phyloP scores from a whole-genome alignment of 257 asterid genomes.

The Thymus quinquecostatus region DNA sequence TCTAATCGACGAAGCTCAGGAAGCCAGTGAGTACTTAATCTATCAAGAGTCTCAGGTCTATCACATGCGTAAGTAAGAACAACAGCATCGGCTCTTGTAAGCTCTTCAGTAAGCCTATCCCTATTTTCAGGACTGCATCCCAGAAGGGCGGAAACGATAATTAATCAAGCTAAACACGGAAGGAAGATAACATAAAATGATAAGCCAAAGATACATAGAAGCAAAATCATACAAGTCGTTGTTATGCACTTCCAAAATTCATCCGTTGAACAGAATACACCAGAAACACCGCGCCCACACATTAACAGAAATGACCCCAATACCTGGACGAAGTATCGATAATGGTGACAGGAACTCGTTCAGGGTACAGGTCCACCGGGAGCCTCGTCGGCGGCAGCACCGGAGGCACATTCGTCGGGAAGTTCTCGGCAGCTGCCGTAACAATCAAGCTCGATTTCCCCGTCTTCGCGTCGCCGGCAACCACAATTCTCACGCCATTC shows the following conservation, averaged over 20 bases:
- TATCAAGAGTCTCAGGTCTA: constrained; percentile 84
- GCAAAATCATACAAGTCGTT: constrained; percentile 4
- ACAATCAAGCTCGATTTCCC: constrained; percentile 91
- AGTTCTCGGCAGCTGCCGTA: constrained; percentile 80
- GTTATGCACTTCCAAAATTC: constrained; percentile 1
- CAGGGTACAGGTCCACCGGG: constrained; percentile 88
- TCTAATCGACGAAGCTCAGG: constrained; percentile 91
- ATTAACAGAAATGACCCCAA: constrained; percentile 7
- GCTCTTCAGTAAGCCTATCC: constrained; percentile 73
- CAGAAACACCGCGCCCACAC: not conserved
- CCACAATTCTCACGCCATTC: constrained; percentile 70
- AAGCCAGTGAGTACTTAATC: constrained; percentile 96
- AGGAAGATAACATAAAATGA: not conserved
- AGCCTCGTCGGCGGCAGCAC: constrained; percentile 90
- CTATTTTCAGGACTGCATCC: constrained; percentile 72
- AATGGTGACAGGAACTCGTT: constrained; percentile 87
- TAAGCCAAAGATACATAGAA: constrained; percentile 9
- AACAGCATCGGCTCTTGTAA: constrained; percentile 83
- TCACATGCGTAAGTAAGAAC: constrained; percentile 94
- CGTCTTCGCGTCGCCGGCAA: constrained; percentile 93
- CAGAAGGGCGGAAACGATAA: constrained; percentile 9
- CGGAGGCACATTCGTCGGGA: constrained; percentile 70
- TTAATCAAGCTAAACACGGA: constrained; percentile 12
- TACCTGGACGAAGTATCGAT: constrained; percentile 96
- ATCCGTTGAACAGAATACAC: not conserved